Conservation (phyloP, 2,329 filamentous ascomycete species). For the Monosporascus sp. region DNA sequence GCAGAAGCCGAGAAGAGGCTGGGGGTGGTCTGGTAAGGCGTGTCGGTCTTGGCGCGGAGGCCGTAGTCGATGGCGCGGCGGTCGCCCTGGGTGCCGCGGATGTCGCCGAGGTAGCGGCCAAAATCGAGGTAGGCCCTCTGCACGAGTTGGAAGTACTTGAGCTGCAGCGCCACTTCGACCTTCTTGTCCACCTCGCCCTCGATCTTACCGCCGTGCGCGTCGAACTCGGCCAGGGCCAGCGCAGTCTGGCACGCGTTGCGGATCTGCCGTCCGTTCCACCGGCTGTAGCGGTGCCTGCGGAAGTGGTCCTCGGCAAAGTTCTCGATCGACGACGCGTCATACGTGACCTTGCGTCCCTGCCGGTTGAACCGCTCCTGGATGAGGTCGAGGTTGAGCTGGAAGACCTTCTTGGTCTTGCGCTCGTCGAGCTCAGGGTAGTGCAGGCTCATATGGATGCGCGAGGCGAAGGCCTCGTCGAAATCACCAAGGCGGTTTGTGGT, state of each 20-base stretch:
- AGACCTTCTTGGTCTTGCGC: conserved; percentile 9
- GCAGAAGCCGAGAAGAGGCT: neutral
- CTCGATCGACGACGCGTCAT: conserved; percentile 3
- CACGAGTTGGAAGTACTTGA: neutral
- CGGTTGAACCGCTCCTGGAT: conserved; percentile 6
- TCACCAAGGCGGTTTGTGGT: conserved; percentile 36
- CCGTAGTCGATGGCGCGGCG: neutral
- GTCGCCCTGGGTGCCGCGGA: neutral
- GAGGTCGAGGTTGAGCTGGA: conserved; percentile 8
- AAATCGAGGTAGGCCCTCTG: neutral
- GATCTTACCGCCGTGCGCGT: conserved; percentile 12
- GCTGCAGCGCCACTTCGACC: conserved; percentile 42
- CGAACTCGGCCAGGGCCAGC: conserved; percentile 14
- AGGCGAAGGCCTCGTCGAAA: conserved; percentile 36
- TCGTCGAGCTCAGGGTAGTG: conserved; percentile 24
- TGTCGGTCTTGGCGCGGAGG: neutral
- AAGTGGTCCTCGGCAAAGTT: conserved; percentile 10
- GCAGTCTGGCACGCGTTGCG: conserved; percentile 20
- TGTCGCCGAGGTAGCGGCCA: neutral
- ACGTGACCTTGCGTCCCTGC: conserved; percentile 3
- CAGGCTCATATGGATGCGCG: conserved; percentile 29
- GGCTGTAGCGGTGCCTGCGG: neutral
- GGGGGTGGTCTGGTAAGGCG: neutral
- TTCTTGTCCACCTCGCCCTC: conserved; percentile 23
- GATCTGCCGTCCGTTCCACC: conserved; percentile 22